Conservation (phyloP, 225 moss, liverwort and hornwort species). For the Straminergon stramineum region DNA sequence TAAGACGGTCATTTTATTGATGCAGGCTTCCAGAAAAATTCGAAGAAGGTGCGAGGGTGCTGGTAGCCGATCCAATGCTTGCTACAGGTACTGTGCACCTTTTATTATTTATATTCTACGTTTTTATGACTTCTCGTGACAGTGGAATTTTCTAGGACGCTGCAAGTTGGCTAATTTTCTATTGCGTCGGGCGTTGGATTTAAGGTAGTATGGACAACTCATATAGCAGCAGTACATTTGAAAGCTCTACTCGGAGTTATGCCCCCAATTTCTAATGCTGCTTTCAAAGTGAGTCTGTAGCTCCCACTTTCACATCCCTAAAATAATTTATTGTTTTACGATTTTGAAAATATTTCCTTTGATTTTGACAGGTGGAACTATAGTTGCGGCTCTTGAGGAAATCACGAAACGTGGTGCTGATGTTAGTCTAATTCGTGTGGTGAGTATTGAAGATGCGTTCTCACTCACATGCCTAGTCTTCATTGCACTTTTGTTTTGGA, state of each 20-base stretch:
- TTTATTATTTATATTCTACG: neutral
- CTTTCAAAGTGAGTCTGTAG: neutral
- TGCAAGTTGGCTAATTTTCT: neutral
- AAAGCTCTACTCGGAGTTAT: neutral
- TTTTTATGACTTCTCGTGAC: neutral
- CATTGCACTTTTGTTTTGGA: neutral
- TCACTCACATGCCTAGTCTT: neutral
- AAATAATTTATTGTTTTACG: neutral
- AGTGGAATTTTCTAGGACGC: neutral
- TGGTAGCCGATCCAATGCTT: conserved; percentile 89
- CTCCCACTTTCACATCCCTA: neutral
- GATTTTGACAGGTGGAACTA: conserved; percentile 60
- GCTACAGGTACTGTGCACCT: conserved; percentile 57
- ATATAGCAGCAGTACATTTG: neutral
- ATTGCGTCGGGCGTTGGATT: neutral
- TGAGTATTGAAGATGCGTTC: conserved; percentile 1
- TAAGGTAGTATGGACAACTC: neutral
- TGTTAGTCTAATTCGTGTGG: conserved; percentile 80
- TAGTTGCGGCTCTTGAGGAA: conserved; percentile 90
- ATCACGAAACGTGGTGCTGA: conserved; percentile 66
- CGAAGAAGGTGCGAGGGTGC: conserved; percentile 66
- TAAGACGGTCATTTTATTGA: neutral
- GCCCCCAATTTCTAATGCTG: neutral
- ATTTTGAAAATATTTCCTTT: neutral
- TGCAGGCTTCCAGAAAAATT: conserved; percentile 83